Conservation (phyloP, 1,284 basidiomycete species). For the Fistulinella cinereoalba region DNA sequence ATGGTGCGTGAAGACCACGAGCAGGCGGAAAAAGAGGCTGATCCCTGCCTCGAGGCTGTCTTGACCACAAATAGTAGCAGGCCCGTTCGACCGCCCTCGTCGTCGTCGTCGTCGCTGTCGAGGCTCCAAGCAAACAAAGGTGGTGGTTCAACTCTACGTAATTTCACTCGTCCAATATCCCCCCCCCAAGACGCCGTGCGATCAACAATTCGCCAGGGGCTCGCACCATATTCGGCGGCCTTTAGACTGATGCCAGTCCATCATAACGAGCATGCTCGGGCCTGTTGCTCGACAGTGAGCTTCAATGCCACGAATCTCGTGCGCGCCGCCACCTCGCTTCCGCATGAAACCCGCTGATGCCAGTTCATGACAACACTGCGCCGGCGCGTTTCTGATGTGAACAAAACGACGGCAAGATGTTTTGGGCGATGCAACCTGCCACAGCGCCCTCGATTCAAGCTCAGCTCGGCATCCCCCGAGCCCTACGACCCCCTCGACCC, state of each 20-base stretch:
- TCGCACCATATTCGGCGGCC: too few relatives aligned
- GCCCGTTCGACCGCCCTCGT: conserved; percentile 3
- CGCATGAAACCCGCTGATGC: conserved; percentile 11
- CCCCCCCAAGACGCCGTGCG: too few relatives aligned
- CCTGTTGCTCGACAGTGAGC: neutral
- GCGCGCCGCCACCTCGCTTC: conserved; percentile 11
- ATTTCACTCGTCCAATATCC: too few relatives aligned
- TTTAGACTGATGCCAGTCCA: too few relatives aligned
- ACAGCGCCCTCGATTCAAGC: too few relatives aligned
- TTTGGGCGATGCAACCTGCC: too few relatives aligned
- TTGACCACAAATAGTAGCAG: neutral
- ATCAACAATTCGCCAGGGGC: too few relatives aligned
- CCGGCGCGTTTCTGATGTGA: neutral
- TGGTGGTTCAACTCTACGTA: conserved; percentile 8
- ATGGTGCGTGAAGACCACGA: conserved; percentile 37
- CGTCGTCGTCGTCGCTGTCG: conserved; percentile 9
- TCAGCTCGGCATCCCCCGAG: conserved; percentile 19
- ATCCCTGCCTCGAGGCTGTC: conserved; percentile 33
- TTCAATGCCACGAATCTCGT: neutral
- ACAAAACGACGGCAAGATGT: too few relatives aligned
- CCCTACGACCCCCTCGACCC: conserved; percentile 12
- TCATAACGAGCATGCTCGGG: conserved; percentile 12
- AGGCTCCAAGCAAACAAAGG: conserved; percentile 10
- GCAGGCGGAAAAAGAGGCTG: conserved; percentile 31
- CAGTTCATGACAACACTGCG: too few relatives aligned